These are phyloP conservation scores for Camelina neglecta DNA, from an alignment of 345 rosid species.

Conservation along the genomic window DNA sequence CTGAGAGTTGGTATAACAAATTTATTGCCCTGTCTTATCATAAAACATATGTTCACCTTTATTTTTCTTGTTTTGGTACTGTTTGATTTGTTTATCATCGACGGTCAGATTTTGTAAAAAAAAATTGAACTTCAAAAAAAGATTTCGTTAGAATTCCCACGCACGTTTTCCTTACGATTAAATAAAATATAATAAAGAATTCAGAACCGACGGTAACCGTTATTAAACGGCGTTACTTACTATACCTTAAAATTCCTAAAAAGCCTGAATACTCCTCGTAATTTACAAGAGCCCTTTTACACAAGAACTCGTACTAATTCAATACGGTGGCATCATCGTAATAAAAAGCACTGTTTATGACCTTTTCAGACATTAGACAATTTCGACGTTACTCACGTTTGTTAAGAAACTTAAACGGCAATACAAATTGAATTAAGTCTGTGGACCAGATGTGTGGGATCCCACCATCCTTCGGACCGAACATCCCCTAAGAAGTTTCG, in stretches of 20 bases:
- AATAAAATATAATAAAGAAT: neutral
- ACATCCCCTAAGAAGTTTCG: constrained; percentile 14
- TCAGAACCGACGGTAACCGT: constrained; percentile 18
- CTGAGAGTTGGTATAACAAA: constrained; percentile 22
- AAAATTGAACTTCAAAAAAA: neutral
- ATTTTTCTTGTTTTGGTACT: neutral
- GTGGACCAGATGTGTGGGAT: constrained; percentile 26
- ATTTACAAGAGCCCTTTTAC: constrained; percentile 3
- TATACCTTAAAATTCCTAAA: neutral
- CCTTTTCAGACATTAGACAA: neutral
- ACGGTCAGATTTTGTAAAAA: constrained; percentile 24
- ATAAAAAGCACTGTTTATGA: neutral
- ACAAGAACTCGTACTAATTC: neutral
- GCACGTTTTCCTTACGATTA: constrained; percentile 42
- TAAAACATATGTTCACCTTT: neutral
- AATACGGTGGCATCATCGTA: constrained; percentile 4
- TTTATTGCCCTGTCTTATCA: constrained; percentile 25
- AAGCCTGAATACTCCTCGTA: neutral
- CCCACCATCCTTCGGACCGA: neutral
- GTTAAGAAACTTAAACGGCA: constrained; percentile 16
- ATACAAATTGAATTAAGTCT: neutral
- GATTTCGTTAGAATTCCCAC: constrained; percentile 17
- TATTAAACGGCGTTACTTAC: constrained; percentile 25
- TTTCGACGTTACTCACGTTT: neutral
- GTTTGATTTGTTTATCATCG: constrained; percentile 1